Evolutionary conservation across 2,329 filamentous ascomycete genomes (phyloP).

Genomic region (Penicillium frequentans): DNA sequence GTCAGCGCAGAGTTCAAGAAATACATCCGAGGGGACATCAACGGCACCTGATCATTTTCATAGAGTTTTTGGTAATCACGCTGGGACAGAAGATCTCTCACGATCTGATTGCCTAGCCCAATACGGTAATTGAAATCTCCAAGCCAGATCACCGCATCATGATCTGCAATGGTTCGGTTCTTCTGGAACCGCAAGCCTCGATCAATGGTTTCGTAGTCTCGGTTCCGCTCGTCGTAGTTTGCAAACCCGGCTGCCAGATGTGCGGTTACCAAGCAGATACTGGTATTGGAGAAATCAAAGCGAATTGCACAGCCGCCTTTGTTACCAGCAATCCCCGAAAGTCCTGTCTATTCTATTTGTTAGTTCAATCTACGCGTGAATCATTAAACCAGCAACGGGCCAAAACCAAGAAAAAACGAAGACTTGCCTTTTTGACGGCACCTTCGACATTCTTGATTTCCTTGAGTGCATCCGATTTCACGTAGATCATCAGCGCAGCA

Average conservation of each 20-base stretch:
- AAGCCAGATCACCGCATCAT: slow-evolving; percentile 89
- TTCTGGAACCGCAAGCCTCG: slow-evolving; percentile 86
- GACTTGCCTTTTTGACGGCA: slow-evolving; percentile 75
- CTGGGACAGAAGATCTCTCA: slow-evolving; percentile 70
- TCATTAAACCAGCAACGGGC: background rate
- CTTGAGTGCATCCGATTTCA: slow-evolving; percentile 72
- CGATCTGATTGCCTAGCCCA: slow-evolving; percentile 75
- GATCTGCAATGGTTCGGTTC: slow-evolving; percentile 87
- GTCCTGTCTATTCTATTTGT: slow-evolving; percentile 60
- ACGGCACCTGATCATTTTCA: slow-evolving; percentile 77
- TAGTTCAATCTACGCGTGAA: slow-evolving; percentile 14
- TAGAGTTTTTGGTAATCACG: slow-evolving; percentile 77
- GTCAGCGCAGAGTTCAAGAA: slow-evolving; percentile 9
- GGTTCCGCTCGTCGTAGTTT: slow-evolving; percentile 94
- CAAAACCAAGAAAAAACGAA: background rate
- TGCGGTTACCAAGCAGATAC: slow-evolving; percentile 92
- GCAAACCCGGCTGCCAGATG: slow-evolving; percentile 94
- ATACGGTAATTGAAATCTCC: slow-evolving; percentile 99
- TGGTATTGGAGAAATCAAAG: slow-evolving; percentile 90
- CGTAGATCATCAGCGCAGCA: slow-evolving; percentile 87
- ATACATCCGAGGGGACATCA: slow-evolving; percentile 1
- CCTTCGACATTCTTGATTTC: slow-evolving; percentile 97
- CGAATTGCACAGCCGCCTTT: slow-evolving; percentile 97
- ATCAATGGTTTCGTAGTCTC: slow-evolving; percentile 87
- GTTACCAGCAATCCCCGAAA: slow-evolving; percentile 97